Conservation (phyloP, 1,284 basidiomycete species). For the Ganoderma sinense region DNA sequence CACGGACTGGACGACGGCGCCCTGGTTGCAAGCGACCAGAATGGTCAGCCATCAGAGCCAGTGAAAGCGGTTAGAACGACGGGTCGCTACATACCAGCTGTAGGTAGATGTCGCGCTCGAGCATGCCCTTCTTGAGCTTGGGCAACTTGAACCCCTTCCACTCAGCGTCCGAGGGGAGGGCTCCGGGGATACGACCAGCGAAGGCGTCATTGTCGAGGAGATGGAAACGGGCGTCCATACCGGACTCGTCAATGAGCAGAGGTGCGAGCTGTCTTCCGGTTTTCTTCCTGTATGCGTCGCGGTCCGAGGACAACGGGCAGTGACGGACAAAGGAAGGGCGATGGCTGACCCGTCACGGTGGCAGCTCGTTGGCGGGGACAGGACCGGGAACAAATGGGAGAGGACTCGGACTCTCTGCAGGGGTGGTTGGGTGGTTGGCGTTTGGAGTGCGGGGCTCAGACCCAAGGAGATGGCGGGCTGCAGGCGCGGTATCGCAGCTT, state of each 20-base stretch:
- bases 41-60: neutral
- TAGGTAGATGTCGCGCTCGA: neutral
- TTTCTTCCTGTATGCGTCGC: neutral
- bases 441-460: no score
- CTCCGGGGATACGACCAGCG: neutral
- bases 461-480: no score
- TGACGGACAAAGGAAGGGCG: neutral
- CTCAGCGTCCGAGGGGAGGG: neutral
- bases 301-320: neutral
- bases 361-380: no score
- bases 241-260: neutral
- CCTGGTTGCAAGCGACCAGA: no score
- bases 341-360: neutral
- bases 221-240: neutral
- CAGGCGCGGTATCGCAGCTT: no score
- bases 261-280: neutral
- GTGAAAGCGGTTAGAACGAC: neutral
- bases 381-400: no score
- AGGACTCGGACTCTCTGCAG: no score
- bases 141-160: neutral
- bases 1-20: neutral
- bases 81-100: neutral
- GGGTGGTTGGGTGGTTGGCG: no score
- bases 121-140: neutral
- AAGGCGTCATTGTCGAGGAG: neutral